Percentiles rank a stretch among this genome's conserved stretches.
phyloP scores from a whole-genome alignment of 1,284 basidiomycete species.

The Thelephora terrestris region DNA sequence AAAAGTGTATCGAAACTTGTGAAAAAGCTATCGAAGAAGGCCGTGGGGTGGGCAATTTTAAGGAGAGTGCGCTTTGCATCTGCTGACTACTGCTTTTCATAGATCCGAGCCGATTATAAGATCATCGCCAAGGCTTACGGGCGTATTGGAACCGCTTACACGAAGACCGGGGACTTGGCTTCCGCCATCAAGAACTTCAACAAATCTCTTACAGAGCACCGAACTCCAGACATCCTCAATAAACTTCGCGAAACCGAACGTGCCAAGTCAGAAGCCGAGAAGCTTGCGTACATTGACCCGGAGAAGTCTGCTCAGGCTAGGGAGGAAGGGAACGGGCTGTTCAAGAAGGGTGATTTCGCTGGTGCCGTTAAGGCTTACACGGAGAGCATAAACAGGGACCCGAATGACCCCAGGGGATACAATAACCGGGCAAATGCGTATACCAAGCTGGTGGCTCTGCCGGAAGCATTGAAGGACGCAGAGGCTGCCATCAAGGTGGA shows the following conservation, averaged over 20 bases:
- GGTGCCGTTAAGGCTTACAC: constrained; percentile 90
- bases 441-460: constrained; percentile 88
- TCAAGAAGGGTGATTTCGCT: constrained; percentile 89
- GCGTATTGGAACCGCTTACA: constrained; percentile 81
- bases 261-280: constrained; percentile 67
- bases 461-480: constrained; percentile 94
- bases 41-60: constrained; percentile 41
- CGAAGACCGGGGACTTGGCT: constrained; percentile 70
- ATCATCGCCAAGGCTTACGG: constrained; percentile 82
- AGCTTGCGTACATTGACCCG: constrained; percentile 84
- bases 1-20: constrained; percentile 86
- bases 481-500: constrained; percentile 92
- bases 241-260: constrained; percentile 87
- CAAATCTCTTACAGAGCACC: constrained; percentile 94
- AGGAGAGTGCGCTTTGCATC: not conserved
- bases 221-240: constrained; percentile 86
- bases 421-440: constrained; percentile 97
- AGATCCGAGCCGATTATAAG: constrained; percentile 77
- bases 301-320: constrained; percentile 77
- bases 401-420: constrained; percentile 84
- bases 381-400: constrained; percentile 95
- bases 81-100: constrained; percentile 4
- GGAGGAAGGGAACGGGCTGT: constrained; percentile 86
- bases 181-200: constrained; percentile 85
- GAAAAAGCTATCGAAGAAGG: constrained; percentile 95